Evolutionary conservation across 345 rosid species (phyloP), one percentile per base, ranked within the genome.

Genomic region (Erysimum cheiranthoides): DNA sequence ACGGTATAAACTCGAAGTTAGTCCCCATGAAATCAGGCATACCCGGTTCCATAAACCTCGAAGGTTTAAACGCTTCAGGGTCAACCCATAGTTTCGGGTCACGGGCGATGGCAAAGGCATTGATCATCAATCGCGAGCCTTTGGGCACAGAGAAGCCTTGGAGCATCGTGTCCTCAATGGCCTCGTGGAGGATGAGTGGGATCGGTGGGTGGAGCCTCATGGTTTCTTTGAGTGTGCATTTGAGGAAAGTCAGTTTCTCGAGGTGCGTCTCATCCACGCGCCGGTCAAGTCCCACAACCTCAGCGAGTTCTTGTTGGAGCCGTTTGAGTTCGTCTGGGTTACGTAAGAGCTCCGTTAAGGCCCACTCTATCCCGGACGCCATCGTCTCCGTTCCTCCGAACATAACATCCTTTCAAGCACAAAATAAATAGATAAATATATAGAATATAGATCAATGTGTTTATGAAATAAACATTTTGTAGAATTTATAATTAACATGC

Each of bases 361-460:
- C 86, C 98, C 98, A 93, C 51, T 93, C 98, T 18, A 93, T 93
- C 2, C 89, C 96, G 2, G 98, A 93, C 6, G 97, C 98, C 71
- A 93, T 93, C 4, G 98, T 93, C 75, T 91, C 97, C 0, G 98
- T 93, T 69, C 97, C 98, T 49, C 98, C 97, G 64, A 93, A 93
- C 98, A 93, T 93, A 51, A 91, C 97, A 64, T 93, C 98, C 98
- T 73, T 73, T 59, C 11, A 16, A 46, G 13, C 25, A 53, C 35
- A 64, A 71, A 57, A 12, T 18, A 56, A 36, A 59, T 49, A 6
- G 1, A 11, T 9, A 10, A 47, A 35, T 12, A 42, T 42, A 32
- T 45, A 1, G 10, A n/a, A n/a, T n/a, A 21, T 21, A 21, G 21
- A 42, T 42, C 30, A 58, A 27, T 36, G 13, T 12, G 13, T 39